Conservation (phyloP, 139 green algal species). For the Auxenochlorella protothecoides region DNA sequence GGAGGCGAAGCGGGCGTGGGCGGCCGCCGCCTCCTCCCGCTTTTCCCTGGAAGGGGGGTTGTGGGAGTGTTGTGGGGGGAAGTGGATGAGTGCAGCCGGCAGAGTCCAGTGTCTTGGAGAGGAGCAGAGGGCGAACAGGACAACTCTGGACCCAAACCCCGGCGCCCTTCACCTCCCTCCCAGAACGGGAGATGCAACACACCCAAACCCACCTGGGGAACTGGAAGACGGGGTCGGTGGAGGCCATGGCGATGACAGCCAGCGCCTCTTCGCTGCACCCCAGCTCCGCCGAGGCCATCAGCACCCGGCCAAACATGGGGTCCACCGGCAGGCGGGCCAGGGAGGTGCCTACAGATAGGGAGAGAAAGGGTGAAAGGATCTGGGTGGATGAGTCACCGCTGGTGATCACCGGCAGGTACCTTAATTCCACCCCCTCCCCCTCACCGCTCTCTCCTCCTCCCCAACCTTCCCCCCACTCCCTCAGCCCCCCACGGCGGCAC, state of each 20-base stretch:
- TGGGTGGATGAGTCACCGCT: too few species aligned
- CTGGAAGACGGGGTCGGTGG: slow-evolving; percentile 53
- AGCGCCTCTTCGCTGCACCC: slow-evolving; percentile 59
- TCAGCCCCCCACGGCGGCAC: neutral
- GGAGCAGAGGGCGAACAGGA: too few species aligned
- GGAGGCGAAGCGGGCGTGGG: slow-evolving; percentile 46
- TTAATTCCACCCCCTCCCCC: too few species aligned
- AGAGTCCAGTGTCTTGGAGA: too few species aligned
- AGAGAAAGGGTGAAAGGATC: too few species aligned
- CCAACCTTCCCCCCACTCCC: neutral
- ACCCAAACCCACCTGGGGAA: slow-evolving; percentile 12
- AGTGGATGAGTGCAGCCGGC: too few species aligned
- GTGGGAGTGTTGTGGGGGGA: neutral
- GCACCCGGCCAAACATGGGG: slow-evolving; percentile 50
- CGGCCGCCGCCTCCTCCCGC: slow-evolving; percentile 46
- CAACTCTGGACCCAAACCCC: too few species aligned
- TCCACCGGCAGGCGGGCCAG: slow-evolving; percentile 77
- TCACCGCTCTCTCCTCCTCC: too few species aligned
- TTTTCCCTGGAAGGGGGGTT: slow-evolving; percentile 31
- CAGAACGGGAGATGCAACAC: neutral
- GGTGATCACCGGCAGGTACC: too few species aligned
- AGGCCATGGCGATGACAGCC: slow-evolving; percentile 70
- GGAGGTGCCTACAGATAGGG: too few species aligned
- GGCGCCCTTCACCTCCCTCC: neutral
- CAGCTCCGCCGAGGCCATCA: slow-evolving; percentile 34